Evolutionary conservation across 805 yeast genomes (phyloP), one percentile per base, ranked within the genome.

Genomic region (Gaillardinia entomophila): DNA sequence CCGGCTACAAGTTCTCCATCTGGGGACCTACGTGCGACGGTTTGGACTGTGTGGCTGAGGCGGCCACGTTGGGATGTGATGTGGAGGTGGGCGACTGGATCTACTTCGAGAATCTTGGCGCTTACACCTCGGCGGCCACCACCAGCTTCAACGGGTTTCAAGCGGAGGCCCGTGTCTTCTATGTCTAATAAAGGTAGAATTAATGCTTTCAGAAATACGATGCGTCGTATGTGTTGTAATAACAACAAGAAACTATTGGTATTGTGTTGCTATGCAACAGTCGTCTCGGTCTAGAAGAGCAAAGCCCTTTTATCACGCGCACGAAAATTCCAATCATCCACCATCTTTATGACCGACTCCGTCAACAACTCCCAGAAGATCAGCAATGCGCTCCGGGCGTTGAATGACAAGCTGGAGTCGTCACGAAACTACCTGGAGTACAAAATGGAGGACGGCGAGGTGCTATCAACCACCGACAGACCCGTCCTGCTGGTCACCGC

Each of bases 11-110:
- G 27, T 81, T 73, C 33, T 84, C 95, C 3, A 71, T 92, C 38
- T 90, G 98, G 98, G 98, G 98, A 4, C 98, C 97, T 28, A 90
- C 97, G 13, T 90, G 98, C 63, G 98, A 90, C 60, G 97, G 97
- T 3, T 68, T 90, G 41, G 98, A 90, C 57, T 82, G 95, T 56
- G 76, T 90, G 36, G 56, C 82, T 13, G 55, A 66, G 29, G 66
- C 63, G 24, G 64, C 76, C 38, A 46, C 45, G 23, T 66, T 90
- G 48, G 67, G 79, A 13, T 67, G 72, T 34, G 76, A 77, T 25
- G 77, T 87, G 27, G 65, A 68, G 14, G 81, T 83, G 27, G 97
- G 97, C 6, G 97, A 90, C 56, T 90, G 97, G 97, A 54, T 90
- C 36, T 86, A 79, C 58, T 89, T 90, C 62, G 68, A 79, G 20